Percentiles rank a stretch among this genome's conserved stretches.
These are phyloP conservation scores for Mycena chlorophos DNA, from an alignment of 768 basidiomycete species.

Conservation along the genomic window DNA sequence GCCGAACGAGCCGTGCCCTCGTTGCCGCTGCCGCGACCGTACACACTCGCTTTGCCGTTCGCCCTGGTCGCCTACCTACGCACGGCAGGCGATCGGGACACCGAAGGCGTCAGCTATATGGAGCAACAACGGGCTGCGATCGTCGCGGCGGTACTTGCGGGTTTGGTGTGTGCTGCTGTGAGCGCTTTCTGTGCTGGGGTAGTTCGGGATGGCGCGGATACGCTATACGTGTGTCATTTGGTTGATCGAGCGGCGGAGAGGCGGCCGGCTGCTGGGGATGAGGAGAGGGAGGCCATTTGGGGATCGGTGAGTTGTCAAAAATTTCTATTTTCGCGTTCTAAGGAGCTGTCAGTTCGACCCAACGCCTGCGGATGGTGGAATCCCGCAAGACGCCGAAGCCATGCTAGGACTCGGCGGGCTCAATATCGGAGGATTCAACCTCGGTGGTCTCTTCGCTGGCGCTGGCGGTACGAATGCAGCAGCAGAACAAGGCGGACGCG, in stretches of 20 bases:
- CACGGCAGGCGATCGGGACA: constrained; percentile 48
- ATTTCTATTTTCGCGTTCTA: neutral
- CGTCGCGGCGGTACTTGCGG: constrained; percentile 16
- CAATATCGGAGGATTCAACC: constrained; percentile 12
- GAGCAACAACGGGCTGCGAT: constrained; percentile 21
- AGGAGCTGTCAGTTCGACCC: constrained; percentile 13
- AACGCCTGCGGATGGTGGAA: constrained; percentile 1
- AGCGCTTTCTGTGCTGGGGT: constrained; percentile 20
- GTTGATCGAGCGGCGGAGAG: constrained; percentile 17
- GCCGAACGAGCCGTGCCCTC: constrained; percentile 27
- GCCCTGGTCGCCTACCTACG: constrained; percentile 83
- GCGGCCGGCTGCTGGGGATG: constrained; percentile 4
- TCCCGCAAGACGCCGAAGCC: constrained; percentile 18
- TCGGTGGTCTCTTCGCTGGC: constrained; percentile 8
- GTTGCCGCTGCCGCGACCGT: constrained; percentile 49
- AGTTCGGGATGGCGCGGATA: constrained; percentile 21
- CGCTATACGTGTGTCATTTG: constrained; percentile 18
- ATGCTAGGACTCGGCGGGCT: constrained; percentile 1
- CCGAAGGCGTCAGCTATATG: constrained; percentile 18
- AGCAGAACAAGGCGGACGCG: constrained; percentile 11
- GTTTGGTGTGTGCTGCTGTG: constrained; percentile 20
- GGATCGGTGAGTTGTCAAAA: constrained; percentile 8
- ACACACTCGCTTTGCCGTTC: constrained; percentile 80
- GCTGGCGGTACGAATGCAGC: neutral
- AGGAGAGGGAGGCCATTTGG: constrained; percentile 18